Conservation (phyloP, 1,284 basidiomycete species). For the Ganoderma resinaceum region DNA sequence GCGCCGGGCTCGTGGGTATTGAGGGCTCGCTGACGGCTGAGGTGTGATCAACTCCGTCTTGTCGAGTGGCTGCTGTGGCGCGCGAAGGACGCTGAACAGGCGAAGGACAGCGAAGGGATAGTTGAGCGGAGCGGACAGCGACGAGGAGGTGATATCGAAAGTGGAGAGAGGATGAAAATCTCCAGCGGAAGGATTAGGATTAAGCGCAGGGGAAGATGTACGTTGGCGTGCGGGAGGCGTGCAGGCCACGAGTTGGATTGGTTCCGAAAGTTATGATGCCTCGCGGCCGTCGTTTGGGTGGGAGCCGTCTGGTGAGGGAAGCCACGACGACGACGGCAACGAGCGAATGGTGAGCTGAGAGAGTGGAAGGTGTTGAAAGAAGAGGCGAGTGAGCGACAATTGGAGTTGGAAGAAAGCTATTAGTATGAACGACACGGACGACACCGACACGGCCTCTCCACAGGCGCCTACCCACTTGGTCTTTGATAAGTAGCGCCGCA, state of each 20-base stretch:
- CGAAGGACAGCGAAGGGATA: conserved; percentile 35
- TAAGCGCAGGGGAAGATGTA: conserved; percentile 38
- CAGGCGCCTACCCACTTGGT: not conserved
- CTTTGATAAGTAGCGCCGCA: not conserved
- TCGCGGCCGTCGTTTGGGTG: conserved; percentile 35
- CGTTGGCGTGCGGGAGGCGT: conserved; percentile 41
- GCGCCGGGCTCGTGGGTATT: conserved; percentile 37
- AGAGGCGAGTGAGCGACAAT: conserved; percentile 5
- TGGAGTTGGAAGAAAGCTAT: not conserved
- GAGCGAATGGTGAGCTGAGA: conserved; percentile 22
- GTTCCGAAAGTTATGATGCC: conserved; percentile 37
- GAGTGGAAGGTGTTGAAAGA: conserved; percentile 22
- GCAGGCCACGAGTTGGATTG: conserved; percentile 45
- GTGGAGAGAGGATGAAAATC: conserved; percentile 33
- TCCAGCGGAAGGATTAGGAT: conserved; percentile 34
- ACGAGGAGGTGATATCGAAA: conserved; percentile 22
- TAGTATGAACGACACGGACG: not conserved
- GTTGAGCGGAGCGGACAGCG: conserved; percentile 27
- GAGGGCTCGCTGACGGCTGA: conserved; percentile 46
- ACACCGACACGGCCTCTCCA: conserved; percentile 4
- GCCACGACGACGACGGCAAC: conserved; percentile 16
- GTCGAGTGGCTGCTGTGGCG: conserved; percentile 42
- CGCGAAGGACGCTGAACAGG: conserved; percentile 48
- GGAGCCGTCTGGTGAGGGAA: conserved; percentile 2
- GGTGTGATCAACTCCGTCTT: conserved; percentile 50